Conservation (phyloP, 805 yeast species). For the Torulaspora franciscae region DNA sequence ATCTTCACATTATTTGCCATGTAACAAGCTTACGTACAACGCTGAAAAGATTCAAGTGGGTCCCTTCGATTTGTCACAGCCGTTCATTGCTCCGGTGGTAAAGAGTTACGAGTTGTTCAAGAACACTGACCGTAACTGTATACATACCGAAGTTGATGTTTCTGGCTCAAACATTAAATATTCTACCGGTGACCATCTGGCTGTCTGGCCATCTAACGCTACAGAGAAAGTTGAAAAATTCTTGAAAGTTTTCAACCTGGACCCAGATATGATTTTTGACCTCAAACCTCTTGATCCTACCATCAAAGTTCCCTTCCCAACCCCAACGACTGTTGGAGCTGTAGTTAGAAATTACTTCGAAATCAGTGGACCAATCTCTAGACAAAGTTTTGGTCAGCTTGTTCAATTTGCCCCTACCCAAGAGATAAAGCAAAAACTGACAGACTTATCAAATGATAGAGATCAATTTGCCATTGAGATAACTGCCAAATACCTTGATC, state of each 20-base stretch:
- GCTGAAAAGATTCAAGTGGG: slow-evolving; percentile 46
- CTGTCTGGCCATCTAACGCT: slow-evolving; percentile 89
- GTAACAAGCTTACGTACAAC: slow-evolving; percentile 33
- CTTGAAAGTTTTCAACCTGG: slow-evolving; percentile 56
- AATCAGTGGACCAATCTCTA: slow-evolving; percentile 87
- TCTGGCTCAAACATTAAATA: slow-evolving; percentile 70
- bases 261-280: slow-evolving; percentile 50
- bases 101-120: slow-evolving; percentile 66
- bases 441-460: slow-evolving; percentile 60
- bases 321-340: slow-evolving; percentile 86
- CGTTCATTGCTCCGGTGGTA: slow-evolving; percentile 68
- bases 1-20: slow-evolving; percentile 48
- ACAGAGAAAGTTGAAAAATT: slow-evolving; percentile 68
- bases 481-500: slow-evolving; percentile 55
- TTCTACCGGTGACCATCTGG: slow-evolving; percentile 94
- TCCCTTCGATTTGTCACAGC: slow-evolving; percentile 78
- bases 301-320: slow-evolving; percentile 56
- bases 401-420: slow-evolving; percentile 79
- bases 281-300: slow-evolving; percentile 70
- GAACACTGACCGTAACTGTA: slow-evolving; percentile 64
- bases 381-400: slow-evolving; percentile 71
- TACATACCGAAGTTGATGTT: slow-evolving; percentile 85
- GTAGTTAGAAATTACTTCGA: slow-evolving; percentile 82
- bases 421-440: slow-evolving; percentile 38
- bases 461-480: slow-evolving; percentile 61